phyloP scores from a whole-genome alignment of 331 rosid genomes.

The Rhamnella rubrinervis region DNA sequence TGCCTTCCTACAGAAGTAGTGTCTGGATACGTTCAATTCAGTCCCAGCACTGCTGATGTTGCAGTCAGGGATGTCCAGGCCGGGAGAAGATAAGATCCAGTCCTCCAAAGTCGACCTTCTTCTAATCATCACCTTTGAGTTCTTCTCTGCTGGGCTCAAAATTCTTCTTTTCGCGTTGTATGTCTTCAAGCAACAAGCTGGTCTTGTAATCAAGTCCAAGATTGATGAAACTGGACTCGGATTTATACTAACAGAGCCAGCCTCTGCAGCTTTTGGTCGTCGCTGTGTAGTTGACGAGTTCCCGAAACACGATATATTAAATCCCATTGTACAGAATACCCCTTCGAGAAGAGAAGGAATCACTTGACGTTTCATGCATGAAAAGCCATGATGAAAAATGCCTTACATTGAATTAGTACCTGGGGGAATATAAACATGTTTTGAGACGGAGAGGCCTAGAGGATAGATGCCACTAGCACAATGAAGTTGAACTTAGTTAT shows the following conservation, averaged over 20 bases:
- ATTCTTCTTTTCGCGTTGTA: neutral
- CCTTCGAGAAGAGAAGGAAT: too few species aligned
- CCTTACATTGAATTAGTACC: too few species aligned
- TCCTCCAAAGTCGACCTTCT: constrained; percentile 22
- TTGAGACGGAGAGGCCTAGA: constrained; percentile 28
- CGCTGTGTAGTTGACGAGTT: too few species aligned
- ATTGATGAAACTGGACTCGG: neutral
- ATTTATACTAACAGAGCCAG: neutral
- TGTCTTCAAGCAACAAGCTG: neutral
- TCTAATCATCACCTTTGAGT: neutral
- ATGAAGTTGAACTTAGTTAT: constrained; percentile 18
- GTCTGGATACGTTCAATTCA: constrained; percentile 19
- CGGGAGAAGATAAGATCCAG: constrained; percentile 22
- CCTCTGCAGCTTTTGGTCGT: neutral
- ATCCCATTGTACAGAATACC: constrained; percentile 16
- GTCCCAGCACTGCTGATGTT: neutral
- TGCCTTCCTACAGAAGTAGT: constrained; percentile 6
- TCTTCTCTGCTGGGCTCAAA: neutral
- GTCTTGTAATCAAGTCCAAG: neutral
- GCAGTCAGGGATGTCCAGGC: neutral
- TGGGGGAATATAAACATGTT: neutral
- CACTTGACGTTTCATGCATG: too few species aligned
- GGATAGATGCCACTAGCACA: neutral
- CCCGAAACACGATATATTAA: neutral
- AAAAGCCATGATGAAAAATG: too few species aligned